phyloP scores from a whole-genome alignment of 371 early-diverging fungal species.

The Mortierella sp. region DNA sequence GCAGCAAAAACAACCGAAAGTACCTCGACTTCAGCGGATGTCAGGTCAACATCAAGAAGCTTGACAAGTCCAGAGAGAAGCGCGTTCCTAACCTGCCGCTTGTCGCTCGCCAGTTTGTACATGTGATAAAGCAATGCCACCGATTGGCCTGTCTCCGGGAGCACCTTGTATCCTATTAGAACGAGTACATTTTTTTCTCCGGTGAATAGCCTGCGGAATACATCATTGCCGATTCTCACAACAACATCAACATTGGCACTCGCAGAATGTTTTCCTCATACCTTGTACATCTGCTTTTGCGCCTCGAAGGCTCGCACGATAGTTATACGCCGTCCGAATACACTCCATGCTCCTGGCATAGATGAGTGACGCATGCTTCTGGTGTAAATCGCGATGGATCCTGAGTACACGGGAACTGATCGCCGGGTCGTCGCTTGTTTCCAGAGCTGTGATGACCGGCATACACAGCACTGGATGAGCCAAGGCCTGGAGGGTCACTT shows the following conservation, averaged over 20 bases:
- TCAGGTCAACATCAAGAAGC: conserved; percentile 73
- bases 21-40: conserved; percentile 34
- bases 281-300: conserved; percentile 39
- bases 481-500: conserved; percentile 86
- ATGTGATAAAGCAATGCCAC: conserved; percentile 75
- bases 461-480: conserved; percentile 91
- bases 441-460: conserved; percentile 88
- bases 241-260: no score
- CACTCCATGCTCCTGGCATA: conserved; percentile 82
- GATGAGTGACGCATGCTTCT: conserved; percentile 87
- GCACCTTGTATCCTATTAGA: conserved; percentile 62
- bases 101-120: conserved; percentile 77
- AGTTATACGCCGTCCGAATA: conserved; percentile 78
- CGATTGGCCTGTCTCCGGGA: conserved; percentile 64
- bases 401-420: conserved; percentile 78
- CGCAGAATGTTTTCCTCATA: conserved; percentile 11
- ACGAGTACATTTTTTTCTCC: not conserved
- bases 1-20: not conserved
- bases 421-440: conserved; percentile 73
- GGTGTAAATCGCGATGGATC: conserved; percentile 80
- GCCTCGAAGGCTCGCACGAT: conserved; percentile 67
- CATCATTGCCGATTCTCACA: no score
- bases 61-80: conserved; percentile 79
- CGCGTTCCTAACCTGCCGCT: conserved; percentile 77
- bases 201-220: no score